Base-by-base conservation (phyloP, 805 yeast genomes). In the Wickerhamomyces sydowiorum region DNA sequence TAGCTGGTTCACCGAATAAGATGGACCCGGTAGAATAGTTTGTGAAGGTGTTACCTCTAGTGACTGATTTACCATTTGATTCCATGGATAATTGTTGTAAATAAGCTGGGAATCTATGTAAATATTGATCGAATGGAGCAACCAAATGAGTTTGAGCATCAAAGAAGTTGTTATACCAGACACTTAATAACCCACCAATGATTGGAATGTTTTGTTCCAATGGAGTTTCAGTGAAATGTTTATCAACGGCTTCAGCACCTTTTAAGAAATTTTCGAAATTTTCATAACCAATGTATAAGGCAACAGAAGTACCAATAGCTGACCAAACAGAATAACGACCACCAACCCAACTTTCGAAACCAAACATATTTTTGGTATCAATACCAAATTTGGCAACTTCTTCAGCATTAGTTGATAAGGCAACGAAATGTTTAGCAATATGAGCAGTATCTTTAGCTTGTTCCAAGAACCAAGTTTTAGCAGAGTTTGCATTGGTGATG, bases 241-340 rank as follows among this genome's bases (percentile, higher is more conserved):
- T 70, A 75, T 93, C 99, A 59, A 90, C 82, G 40, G 97, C 95
- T 73, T 93, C 96, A 50, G 96, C 99, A 73, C 99, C 99, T 69
- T 83, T 86, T 60, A 93, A 76, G 78, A 93, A 88, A 47, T 76
- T 76, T 50, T 86, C 91, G 60, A 93, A 93, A 78, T 89, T 86
- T 51, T 93, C 98, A 66, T 64, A 93, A 52, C 99, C 99, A 65
- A 93, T 83, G 79, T 85, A 93, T 55, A 93, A 70, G 57, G 96
- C 95, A 50, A 93, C 91, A 23, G 96, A 86, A 56, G 93, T 79
- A 48, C 99, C 99, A 66, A 93, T 93, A 50, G 99, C 95, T 34
- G 96, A 86, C 99, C 99, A 93, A 48, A 93, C 99, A n/a, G 99
- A 93, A 82, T 93, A 93, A 70, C 99, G 85, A 64, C 99, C 99